Percentiles rank a stretch among this genome's conserved stretches.
Evolutionary conservation across 2,329 filamentous ascomycete genomes (phyloP).

Genomic region (Talaromyces sp.): DNA sequence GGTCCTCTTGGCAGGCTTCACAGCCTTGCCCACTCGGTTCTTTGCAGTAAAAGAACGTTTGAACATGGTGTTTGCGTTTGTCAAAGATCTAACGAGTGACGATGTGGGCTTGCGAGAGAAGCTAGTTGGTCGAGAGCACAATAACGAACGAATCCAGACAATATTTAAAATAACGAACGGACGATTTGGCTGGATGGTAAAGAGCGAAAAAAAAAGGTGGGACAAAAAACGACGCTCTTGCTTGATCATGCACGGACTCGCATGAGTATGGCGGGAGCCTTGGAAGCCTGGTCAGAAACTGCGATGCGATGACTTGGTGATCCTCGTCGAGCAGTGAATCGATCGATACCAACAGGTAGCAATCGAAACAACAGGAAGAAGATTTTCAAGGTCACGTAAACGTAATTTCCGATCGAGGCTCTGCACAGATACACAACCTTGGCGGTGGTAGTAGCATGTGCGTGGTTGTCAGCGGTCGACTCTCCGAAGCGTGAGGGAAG

Average conservation of each 20-base stretch:
- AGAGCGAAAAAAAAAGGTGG: slow-evolving; percentile 19
- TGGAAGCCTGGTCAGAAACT: slow-evolving; percentile 49
- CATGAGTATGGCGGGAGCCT: slow-evolving; percentile 48
- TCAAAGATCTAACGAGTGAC: slow-evolving; percentile 43
- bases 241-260: slow-evolving; percentile 50
- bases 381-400: slow-evolving; percentile 14
- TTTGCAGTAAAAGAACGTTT: slow-evolving; percentile 83
- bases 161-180: slow-evolving; percentile 37
- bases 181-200: slow-evolving; percentile 29
- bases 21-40: slow-evolving; percentile 84
- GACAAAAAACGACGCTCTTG: slow-evolving; percentile 36
- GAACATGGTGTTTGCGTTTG: slow-evolving; percentile 66
- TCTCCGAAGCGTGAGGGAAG: slow-evolving; percentile 45
- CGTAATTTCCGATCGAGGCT: slow-evolving; percentile 16
- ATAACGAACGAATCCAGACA: slow-evolving; percentile 29
- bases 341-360: slow-evolving; percentile 15
- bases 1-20: slow-evolving; percentile 72
- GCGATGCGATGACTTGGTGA: slow-evolving; percentile 28
- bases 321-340: slow-evolving; percentile 21
- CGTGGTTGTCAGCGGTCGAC: slow-evolving; percentile 37
- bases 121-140: slow-evolving; percentile 19
- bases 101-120: slow-evolving; percentile 32
- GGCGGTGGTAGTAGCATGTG: slow-evolving; percentile 25
- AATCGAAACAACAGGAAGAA: slow-evolving; percentile 30
- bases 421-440: slow-evolving; percentile 14